Conservation (phyloP, 2,329 filamentous ascomycete species). For the Fusarium sp. region DNA sequence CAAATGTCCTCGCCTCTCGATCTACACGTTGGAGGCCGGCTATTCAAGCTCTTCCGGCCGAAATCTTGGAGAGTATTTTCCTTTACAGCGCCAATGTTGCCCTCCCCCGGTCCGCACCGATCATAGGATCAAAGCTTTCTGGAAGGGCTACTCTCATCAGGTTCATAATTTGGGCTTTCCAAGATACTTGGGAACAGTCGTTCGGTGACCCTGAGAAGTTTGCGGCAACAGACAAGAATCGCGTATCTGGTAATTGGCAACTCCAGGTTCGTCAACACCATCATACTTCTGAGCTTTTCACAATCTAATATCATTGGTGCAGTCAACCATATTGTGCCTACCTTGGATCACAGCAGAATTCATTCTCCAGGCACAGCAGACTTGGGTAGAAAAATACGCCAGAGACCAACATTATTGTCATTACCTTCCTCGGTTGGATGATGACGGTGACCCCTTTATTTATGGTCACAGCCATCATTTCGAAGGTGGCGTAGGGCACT, state of each 20-base stretch:
- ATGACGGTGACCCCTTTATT: slow-evolving; percentile 7
- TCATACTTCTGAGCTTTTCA: neutral
- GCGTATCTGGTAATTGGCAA: slow-evolving; percentile 48
- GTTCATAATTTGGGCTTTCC: slow-evolving; percentile 50
- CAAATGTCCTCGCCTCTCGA: slow-evolving; percentile 44
- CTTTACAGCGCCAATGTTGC: slow-evolving; percentile 59
- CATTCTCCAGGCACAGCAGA: slow-evolving; percentile 58
- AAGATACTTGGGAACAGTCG: slow-evolving; percentile 51
- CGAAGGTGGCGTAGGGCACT: slow-evolving; percentile 41
- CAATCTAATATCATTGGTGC: slow-evolving; percentile 4
- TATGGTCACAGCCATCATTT: slow-evolving; percentile 30
- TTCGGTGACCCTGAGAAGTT: slow-evolving; percentile 45
- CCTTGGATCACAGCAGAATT: slow-evolving; percentile 57
- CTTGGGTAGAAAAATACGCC: slow-evolving; percentile 55
- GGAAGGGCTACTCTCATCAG: slow-evolving; percentile 49
- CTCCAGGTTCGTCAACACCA: slow-evolving; percentile 53
- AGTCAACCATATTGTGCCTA: slow-evolving; percentile 56
- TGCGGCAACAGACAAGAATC: neutral
- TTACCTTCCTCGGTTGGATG: slow-evolving; percentile 34
- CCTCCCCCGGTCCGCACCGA: slow-evolving; percentile 55
- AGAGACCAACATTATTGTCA: slow-evolving; percentile 48
- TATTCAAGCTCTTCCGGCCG: slow-evolving; percentile 56
- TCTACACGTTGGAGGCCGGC: slow-evolving; percentile 37
- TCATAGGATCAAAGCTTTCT: slow-evolving; percentile 59
- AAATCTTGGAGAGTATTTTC: slow-evolving; percentile 64